phyloP scores from a whole-genome alignment of 768 basidiomycete species.

The Inosperma sp. region DNA sequence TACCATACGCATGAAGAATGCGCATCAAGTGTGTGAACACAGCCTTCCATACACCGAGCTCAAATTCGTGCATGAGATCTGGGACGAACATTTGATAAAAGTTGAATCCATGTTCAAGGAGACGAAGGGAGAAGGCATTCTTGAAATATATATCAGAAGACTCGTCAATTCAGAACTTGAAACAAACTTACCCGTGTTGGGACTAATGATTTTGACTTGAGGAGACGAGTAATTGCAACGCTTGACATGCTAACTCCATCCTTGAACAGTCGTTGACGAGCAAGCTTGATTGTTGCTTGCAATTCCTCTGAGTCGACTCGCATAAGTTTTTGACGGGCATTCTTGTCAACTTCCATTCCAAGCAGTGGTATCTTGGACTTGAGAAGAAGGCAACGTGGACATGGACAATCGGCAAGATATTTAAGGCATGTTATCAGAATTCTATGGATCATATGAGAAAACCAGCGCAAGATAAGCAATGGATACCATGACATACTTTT shows the following conservation, averaged over 20 bases:
- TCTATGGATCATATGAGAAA: constrained; percentile 8
- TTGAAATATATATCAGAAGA: constrained; percentile 6
- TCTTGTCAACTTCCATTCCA: constrained; percentile 25
- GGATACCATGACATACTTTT: constrained; percentile 30
- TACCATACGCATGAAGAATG: constrained; percentile 19
- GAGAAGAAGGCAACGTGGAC: constrained; percentile 26
- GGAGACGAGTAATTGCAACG: neutral
- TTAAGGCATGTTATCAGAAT: constrained; percentile 25
- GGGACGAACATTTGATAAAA: constrained; percentile 25
- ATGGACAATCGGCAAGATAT: constrained; percentile 30
- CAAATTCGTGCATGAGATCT: constrained; percentile 34
- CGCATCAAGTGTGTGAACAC: constrained; percentile 29
- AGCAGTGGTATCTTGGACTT: constrained; percentile 23
- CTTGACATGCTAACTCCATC: constrained; percentile 1
- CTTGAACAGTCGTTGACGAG: neutral
- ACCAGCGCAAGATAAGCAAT: neutral
- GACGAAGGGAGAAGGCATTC: constrained; percentile 27
- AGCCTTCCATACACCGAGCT: constrained; percentile 32
- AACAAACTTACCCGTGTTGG: constrained; percentile 9
- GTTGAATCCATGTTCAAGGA: constrained; percentile 17
- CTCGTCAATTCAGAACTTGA: neutral
- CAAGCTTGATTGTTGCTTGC: neutral
- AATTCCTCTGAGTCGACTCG: neutral
- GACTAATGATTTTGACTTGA: constrained; percentile 9
- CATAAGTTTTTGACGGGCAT: neutral